Evolutionary conservation across 1,284 basidiomycete genomes (phyloP).

Genomic region (Ceratobasidium theobromae): DNA sequence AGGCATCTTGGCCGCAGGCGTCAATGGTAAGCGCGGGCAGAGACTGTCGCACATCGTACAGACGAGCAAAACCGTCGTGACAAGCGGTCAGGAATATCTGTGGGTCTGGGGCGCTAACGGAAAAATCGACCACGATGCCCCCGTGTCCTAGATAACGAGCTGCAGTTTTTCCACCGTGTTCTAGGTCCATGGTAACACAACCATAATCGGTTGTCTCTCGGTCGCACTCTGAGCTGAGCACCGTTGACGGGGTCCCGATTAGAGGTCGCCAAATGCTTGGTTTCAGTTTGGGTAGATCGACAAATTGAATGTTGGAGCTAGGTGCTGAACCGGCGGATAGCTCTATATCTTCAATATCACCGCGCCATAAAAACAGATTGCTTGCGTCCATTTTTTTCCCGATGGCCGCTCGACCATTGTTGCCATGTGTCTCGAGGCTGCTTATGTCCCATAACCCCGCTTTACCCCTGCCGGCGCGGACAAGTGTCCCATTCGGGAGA

Average conservation of each 20-base stretch:
- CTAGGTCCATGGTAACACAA: neutral
- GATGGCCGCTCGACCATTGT: neutral
- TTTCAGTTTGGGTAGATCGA: neutral
- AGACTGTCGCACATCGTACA: conserved; percentile 1
- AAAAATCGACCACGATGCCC: neutral
- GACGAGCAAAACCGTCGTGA: neutral
- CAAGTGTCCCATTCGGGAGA: conserved; percentile 2
- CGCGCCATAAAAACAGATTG: neutral
- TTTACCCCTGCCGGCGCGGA: conserved; percentile 1
- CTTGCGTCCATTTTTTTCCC: neutral
- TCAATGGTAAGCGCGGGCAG: neutral
- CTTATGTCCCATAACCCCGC: conserved; percentile 8
- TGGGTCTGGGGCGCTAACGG: neutral
- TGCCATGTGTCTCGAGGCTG: conserved; percentile 1
- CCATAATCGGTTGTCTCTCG: neutral
- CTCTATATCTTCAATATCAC: neutral
- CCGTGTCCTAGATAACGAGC: conserved; percentile 4
- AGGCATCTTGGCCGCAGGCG: neutral
- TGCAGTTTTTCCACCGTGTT: neutral
- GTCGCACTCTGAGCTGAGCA: neutral
- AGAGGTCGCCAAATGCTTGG: neutral
- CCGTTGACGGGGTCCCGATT: neutral
- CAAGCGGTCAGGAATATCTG: neutral
- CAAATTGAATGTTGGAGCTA: neutral
- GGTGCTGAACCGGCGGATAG: neutral